A percentile compares a stretch with the other conserved stretches of the same genome.
Evolutionary conservation across 352 stramenopile genomes (phyloP).

Genomic region (Thraustochytrium sp.): DNA sequence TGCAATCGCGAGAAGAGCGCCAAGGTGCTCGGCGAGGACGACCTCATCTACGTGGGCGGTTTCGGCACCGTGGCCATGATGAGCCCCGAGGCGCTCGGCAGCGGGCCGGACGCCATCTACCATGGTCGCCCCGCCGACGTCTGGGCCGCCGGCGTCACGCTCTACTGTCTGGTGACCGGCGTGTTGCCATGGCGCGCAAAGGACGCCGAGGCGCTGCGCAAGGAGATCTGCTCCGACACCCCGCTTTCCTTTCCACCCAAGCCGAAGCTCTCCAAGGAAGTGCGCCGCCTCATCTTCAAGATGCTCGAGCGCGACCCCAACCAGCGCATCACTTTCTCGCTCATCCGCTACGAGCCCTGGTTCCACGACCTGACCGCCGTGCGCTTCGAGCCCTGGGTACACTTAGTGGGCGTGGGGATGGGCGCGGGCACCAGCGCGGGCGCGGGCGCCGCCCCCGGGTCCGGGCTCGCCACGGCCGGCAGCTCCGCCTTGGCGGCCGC

Average conservation of each 20-base stretch:
- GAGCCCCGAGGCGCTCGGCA: conserved; percentile 65
- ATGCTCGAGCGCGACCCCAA: conserved; percentile 78
- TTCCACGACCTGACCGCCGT: background rate
- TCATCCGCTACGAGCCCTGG: conserved; percentile 26
- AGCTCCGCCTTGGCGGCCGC: no score
- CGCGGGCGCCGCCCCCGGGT: no score
- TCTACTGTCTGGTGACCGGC: conserved; percentile 82
- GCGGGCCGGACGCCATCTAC: conserved; percentile 80
- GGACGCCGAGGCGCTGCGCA: background rate
- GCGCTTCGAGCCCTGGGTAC: no score
- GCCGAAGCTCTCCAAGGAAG: conserved; percentile 12
- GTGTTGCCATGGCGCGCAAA: conserved; percentile 51
- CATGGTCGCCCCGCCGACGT: conserved; percentile 79
- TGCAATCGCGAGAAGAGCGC: conserved; percentile 68
- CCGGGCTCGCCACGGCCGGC: no score
- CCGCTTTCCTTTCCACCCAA: conserved; percentile 1
- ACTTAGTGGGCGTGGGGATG: no score
- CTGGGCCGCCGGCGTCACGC: conserved; percentile 95
- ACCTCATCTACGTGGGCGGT: conserved; percentile 26
- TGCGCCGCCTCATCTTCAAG: conserved; percentile 64
- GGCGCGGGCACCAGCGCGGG: no score
- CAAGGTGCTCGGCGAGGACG: conserved; percentile 37
- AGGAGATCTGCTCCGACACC: conserved; percentile 3
- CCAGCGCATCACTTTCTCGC: conserved; percentile 63
- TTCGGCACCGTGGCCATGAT: conserved; percentile 40